Base-by-base conservation (phyloP, 78 protist genomes). In the Anaeramoeba flamelloides region DNA sequence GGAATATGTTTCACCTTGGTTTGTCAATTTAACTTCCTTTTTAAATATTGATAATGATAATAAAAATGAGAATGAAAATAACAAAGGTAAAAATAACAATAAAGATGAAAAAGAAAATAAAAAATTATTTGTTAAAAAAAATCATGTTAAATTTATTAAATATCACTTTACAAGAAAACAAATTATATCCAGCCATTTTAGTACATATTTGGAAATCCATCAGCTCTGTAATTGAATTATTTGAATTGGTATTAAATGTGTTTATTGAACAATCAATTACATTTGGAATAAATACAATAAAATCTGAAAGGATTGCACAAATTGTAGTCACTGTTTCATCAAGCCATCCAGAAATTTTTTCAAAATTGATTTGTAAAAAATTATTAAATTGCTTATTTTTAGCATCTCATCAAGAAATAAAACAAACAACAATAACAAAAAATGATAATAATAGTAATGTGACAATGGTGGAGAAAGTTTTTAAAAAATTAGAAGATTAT, bases 1-100 rank as follows among this genome's bases (percentile, higher is more conserved):
- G 26, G 86, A 86, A 77, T 87, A 87, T 38, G 78, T 87, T 39
- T 75, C 85, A 75, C 90, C 90, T 30, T 87, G 90, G 90, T 81
- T 87, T 41, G 79, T 53, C 2, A 87, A 87, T 78, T 79, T 87
- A 0, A 78, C 8, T 8, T 8, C 8, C 8, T 53, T 26, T 53
- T 26, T 53, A 26, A 53, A 8, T 53, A 26, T 53, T 8, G 8
- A 17, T 31, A 33, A 1, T 41, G 1, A 1, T 8, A 2, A 2
- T 31, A 8, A 41, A 39, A 75, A 38, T 38, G 77, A 38, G 77
- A 3, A 2, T 3, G 77, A 38, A 3, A 3, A 38, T 38, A 2
- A 2, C 3, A 3, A 38, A 37, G 3, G 77, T n/a, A n/a, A n/a
- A n/a, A n/a, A n/a, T n/a, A 53, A 8, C 8, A 53, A 53, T 17